Evolutionary conservation across 192 early-diverging fungal genomes (phyloP), one percentile per base, ranked within the genome.

Genomic region (Linnemannia zychae): DNA sequence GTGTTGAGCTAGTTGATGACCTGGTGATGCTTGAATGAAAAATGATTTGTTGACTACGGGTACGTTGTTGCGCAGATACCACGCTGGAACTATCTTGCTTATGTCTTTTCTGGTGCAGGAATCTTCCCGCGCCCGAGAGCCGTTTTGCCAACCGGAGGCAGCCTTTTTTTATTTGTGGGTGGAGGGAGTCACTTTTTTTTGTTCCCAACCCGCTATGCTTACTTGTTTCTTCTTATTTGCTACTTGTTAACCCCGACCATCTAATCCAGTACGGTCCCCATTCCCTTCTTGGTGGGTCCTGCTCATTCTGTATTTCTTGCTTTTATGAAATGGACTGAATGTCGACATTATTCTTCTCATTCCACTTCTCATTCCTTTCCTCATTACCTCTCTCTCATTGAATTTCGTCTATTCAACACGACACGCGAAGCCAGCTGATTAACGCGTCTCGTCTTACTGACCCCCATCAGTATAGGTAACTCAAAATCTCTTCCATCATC

Each of bases 41-140:
- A 44, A 44, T 44, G 40, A 44, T 44, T 44, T 44, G 9, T 44
- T 3, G 40, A 9, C 4, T 44, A 44, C 40, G 40, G 40, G 9
- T 44, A 44, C 40, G 9, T n/a, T 63, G 57, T 63, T 63, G 57
- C 57, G 57, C 57, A 63, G 57, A 63, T 63, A 63, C 57, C 57
- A 63, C 28, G 57, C 12, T 63, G 57, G 57, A 63, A 63, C 57
- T 63, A 63, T 63, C 57, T 60, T 24, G n/a, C 24, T 57, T 31
- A 7, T 63, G 28, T 63, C 7, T 63, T 31, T n/a, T 28, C 28
- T 63, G 57, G 57, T 31, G 57, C 3, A 63, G 57, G 57, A 63
- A 63, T 63, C 57, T 63, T 63, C 57, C 57, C 57, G 57, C 57
- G 57, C 57, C 24, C 28, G 57, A 63, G 57, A 63, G 57, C 57